phyloP scores from a whole-genome alignment of 257 asterid species.

The Oldenlandia corymbosa region DNA sequence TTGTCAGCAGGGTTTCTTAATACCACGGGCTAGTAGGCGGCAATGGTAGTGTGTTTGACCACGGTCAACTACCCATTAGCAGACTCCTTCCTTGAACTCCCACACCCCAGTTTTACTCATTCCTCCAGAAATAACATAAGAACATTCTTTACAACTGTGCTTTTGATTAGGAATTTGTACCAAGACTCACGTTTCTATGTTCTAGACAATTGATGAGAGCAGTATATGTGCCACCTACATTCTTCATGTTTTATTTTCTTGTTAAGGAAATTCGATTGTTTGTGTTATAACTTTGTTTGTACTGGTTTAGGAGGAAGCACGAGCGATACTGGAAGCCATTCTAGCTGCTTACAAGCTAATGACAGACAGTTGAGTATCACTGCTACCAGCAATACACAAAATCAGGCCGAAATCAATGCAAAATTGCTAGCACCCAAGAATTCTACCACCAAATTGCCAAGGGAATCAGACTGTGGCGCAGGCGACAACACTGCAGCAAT shows the following conservation, averaged over 20 bases:
- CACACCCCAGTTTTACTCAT: background rate
- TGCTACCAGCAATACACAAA: background rate
- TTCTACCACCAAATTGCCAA: background rate
- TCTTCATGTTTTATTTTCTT: background rate
- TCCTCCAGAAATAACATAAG: too few species aligned
- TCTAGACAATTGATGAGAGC: background rate
- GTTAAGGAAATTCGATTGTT: background rate
- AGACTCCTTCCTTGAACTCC: background rate
- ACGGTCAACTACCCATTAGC: background rate
- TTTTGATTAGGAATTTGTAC: too few species aligned
- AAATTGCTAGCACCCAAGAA: background rate
- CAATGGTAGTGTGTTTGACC: background rate
- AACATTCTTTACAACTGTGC: too few species aligned
- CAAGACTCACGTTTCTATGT: too few species aligned
- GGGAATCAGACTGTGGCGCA: background rate
- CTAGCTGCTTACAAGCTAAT: constrained; percentile 19
- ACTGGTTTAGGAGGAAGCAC: constrained; percentile 32
- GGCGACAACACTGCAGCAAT: background rate
- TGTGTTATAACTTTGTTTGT: background rate
- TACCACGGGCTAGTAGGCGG: too few species aligned
- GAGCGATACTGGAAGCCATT: constrained; percentile 39
- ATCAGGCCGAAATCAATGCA: constrained; percentile 11
- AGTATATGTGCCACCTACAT: too few species aligned
- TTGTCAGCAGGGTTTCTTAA: too few species aligned
- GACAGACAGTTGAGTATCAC: constrained; percentile 9